Conservation (phyloP, 2,329 filamentous ascomycete genomes). For the Fusarium mexicanum region DNA sequence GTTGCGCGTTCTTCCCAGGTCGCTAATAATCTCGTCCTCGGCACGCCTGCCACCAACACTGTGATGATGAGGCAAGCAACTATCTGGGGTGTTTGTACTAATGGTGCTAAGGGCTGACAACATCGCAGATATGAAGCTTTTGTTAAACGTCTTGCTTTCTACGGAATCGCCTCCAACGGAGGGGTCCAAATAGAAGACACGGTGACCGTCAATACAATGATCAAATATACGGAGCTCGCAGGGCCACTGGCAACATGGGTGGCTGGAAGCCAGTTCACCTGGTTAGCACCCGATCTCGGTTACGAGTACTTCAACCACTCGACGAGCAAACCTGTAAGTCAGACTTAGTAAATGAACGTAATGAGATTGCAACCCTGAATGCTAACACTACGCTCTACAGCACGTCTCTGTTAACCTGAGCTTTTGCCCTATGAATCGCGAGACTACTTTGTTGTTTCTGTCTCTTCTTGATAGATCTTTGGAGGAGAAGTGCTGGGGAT, state of each 20-base stretch:
- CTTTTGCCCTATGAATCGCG: not conserved
- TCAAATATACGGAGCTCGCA: fast-evolving
- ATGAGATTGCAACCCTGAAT: not conserved
- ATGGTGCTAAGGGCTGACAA: not conserved
- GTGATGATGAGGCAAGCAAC: not conserved
- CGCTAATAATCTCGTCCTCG: not conserved
- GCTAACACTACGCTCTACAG: too few relatives aligned
- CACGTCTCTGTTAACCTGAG: fast-evolving
- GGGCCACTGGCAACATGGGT: not conserved
- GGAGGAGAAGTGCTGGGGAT: not conserved
- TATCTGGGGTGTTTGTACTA: fast-evolving
- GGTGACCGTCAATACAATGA: fast-evolving
- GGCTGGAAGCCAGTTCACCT: not conserved
- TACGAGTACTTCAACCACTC: not conserved
- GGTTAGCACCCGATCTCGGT: not conserved
- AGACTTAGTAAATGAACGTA: not conserved
- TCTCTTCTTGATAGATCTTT: not conserved
- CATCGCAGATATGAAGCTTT: not conserved
- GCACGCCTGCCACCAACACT: not conserved
- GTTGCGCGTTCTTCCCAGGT: not conserved
- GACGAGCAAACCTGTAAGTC: too few relatives aligned
- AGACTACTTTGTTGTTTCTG: not conserved
- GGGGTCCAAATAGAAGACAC: too few relatives aligned
- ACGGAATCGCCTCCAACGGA: not conserved
- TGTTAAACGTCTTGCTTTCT: not conserved